Base-by-base conservation (phyloP, 2,329 filamentous ascomycete genomes). In the Fonsecaea erecta region DNA sequence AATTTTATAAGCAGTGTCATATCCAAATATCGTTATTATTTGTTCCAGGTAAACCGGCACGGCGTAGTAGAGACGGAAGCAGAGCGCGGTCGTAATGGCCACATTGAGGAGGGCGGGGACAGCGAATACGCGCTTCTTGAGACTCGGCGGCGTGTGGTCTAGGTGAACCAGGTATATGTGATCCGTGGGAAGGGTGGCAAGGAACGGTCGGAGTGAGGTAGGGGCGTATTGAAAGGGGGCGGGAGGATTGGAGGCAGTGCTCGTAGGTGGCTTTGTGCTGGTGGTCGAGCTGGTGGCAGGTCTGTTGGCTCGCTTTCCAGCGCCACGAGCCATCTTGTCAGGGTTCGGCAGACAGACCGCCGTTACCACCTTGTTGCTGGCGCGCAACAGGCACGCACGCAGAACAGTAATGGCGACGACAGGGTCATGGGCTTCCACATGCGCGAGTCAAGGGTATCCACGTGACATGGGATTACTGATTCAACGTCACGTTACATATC, bases 131-230 rank as follows among this genome's bases (percentile, higher is more conserved):
- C 91, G 90, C 75, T 86, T 86, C 79, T 97, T 97, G 79, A 93
- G 87, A 30, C 83, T 82, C 21, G 79, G 77, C 0, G 88, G 87
- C 67, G 90, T 88, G 66, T 79, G 80, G 82, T 97, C 93, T 77
- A 96, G 82, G 80, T 97, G 93, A 32, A 90, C 84, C 73, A 97
- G 85, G 83, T 97, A 97, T 75, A 96, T 84, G 76, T 91, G 87
- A 62, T 85, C 79, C 62, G 85, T 82, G 64, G 87, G 84, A 65
- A 97, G 87, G 51, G 82, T 84, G 37, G 84, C 79, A 73, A 90
- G 83, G 75, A 96, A 89, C 11, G 68, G 64, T 52, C 52, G 56
- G 18, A 72, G 65, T 11, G 66, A 51, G 2, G 56, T 32, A 21
- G 67, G 65, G 34, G 67, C 70, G 64, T 67, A 66, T 52, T 68